Base-by-base conservation (phyloP, 192 early-diverging fungal species). In the Linnemannia zychae region DNA sequence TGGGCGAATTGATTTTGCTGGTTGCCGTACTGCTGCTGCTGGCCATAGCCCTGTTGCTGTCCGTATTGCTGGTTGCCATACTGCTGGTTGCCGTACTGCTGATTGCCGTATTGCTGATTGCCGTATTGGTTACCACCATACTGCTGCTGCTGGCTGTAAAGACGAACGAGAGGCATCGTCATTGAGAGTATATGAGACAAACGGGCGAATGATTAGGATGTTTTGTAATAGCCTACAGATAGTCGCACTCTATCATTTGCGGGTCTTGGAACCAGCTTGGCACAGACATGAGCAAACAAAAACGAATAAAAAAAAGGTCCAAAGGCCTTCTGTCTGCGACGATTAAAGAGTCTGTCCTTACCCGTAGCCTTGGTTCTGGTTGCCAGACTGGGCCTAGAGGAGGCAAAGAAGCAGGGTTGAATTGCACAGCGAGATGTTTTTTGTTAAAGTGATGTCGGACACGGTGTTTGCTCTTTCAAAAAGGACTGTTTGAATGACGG, bases 341-440 rank as follows among this genome's bases (percentile, higher is more conserved):
- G 22, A 52, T 6, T 52, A 2, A 52, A 63, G 9, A 3, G 57
- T 31, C 31, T 63, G 1, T 49, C 67, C 78, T 74, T 77, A 82
- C 81, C 81, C 81, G 33, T 82, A 82, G 60, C 81, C 81, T 60
- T 82, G 81, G 71, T 77, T 81, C 49, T 72, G 70, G 63, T 75
- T 81, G 50, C 68, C 68, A 60, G 81, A 77, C 63, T 82, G 81
- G 74, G 81, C 81, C 81, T 82, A 71, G 20, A 24, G 24, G 74
- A 31, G n/a, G n/a, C 18, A 66, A 33, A 46, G 7, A 49, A 24
- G 17, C 44, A 24, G 33, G 18, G 53, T 3, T 47, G 28, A n/a
- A 15, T 7, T 31, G 0, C 57, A 63, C 11, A 11, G 57, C 12
- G 24, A 63, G 28, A 11, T 1, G 22, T 57, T 22, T n/a, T 7